Evolutionary conservation across 805 yeast species (phyloP).

Genomic region (Torulaspora quercuum): DNA sequence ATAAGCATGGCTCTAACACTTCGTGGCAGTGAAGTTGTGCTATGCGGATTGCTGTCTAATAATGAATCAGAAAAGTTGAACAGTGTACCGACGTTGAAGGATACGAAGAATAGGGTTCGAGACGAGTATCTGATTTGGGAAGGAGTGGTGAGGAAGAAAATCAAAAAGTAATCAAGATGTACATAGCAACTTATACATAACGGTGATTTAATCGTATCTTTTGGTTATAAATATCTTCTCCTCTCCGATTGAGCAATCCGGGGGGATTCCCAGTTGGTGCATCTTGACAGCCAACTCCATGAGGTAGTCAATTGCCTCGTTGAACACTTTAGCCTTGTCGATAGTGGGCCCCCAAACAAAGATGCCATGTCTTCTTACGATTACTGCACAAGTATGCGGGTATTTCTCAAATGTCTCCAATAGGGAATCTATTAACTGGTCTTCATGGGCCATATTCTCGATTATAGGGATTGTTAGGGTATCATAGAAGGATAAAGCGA

Average conservation of each 20-base stretch:
- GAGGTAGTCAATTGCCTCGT: conserved; percentile 89
- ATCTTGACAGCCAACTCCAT: conserved; percentile 81
- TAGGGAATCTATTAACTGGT: conserved; percentile 67
- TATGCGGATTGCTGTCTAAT: conserved; percentile 29
- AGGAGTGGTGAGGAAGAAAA: conserved; percentile 21
- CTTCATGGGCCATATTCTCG: conserved; percentile 86
- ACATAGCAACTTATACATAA: conserved; percentile 1
- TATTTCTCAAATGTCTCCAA: conserved; percentile 61
- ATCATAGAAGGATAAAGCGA: conserved; percentile 68
- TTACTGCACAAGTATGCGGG: conserved; percentile 78
- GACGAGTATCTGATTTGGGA: conserved; percentile 33
- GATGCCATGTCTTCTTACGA: conserved; percentile 90
- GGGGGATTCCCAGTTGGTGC: conserved; percentile 65
- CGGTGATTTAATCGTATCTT: conserved; percentile 10
- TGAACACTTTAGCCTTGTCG: conserved; percentile 89
- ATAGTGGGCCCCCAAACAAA: conserved; percentile 95
- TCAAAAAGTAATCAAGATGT: conserved; percentile 10
- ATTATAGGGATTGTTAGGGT: conserved; percentile 83
- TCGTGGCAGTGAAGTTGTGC: conserved; percentile 36
- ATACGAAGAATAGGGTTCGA: conserved; percentile 26
- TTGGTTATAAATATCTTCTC: conserved; percentile 29
- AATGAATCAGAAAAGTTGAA: conserved; percentile 4
- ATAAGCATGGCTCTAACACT: conserved; percentile 21
- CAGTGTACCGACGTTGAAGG: conserved; percentile 24
- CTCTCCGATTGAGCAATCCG: conserved; percentile 39